Evolutionary conservation across 768 basidiomycete species (phyloP).

Genomic region (Cystofilobasidium ferigula): DNA sequence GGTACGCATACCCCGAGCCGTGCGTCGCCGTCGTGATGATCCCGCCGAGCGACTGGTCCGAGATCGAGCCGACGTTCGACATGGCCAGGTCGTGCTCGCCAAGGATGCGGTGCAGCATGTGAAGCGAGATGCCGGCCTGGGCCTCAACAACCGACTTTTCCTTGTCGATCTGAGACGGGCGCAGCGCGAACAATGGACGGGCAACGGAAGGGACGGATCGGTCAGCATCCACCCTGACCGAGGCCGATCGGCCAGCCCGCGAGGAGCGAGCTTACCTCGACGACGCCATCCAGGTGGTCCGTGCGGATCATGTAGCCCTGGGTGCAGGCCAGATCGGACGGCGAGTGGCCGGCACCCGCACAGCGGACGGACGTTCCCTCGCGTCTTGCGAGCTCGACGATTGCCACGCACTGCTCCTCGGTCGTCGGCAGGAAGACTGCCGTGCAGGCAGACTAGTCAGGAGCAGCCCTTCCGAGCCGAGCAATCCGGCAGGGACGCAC

Average conservation of each 20-base stretch:
- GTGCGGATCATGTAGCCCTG: constrained; percentile 73
- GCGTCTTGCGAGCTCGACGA: constrained; percentile 69
- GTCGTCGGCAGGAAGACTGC: constrained; percentile 62
- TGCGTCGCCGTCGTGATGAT: constrained; percentile 90
- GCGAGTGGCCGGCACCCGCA: constrained; percentile 82
- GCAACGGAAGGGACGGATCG: neutral
- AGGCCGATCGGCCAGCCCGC: neutral
- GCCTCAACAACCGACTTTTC: constrained; percentile 28
- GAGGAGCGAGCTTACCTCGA: constrained; percentile 54
- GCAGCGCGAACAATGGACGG: neutral
- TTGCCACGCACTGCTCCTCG: constrained; percentile 55
- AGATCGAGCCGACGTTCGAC: constrained; percentile 88
- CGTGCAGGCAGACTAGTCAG: neutral
- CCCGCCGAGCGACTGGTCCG: constrained; percentile 87
- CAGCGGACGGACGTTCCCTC: constrained; percentile 63
- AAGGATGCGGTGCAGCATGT: constrained; percentile 59
- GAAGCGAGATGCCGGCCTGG: constrained; percentile 46
- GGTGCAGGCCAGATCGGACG: constrained; percentile 86
- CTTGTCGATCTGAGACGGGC: constrained; percentile 15
- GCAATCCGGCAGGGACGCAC: constrained; percentile 8
- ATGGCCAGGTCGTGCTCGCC: constrained; percentile 62
- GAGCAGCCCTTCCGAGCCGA: neutral
- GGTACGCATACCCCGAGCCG: constrained; percentile 70
- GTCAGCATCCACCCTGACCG: neutral
- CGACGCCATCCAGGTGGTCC: constrained; percentile 55